phyloP scores from a whole-genome alignment of 2,329 filamentous ascomycete genomes.

The Cercospora beticola region DNA sequence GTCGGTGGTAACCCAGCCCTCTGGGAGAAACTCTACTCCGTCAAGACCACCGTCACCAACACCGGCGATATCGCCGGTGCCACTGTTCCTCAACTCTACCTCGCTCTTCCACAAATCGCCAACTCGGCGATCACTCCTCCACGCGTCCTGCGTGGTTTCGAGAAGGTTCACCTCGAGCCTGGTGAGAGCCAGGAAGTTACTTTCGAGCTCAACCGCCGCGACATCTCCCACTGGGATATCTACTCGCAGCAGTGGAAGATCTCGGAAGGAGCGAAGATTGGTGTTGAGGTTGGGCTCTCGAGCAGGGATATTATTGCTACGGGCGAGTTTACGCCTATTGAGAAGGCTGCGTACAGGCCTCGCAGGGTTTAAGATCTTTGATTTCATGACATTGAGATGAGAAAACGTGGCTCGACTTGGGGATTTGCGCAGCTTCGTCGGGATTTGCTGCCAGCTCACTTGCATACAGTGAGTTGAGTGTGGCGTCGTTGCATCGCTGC shows the following conservation, averaged over 20 bases:
- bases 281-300: slow-evolving; percentile 31
- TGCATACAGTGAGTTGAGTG: background rate
- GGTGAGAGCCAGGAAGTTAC: slow-evolving; percentile 26
- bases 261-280: slow-evolving; percentile 3
- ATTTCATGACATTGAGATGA: background rate
- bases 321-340: slow-evolving; percentile 18
- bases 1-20: slow-evolving; percentile 45
- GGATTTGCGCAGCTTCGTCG: too few species aligned
- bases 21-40: slow-evolving; percentile 60
- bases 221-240: slow-evolving; percentile 31
- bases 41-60: slow-evolving; percentile 63
- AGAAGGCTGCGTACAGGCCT: background rate
- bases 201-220: slow-evolving; percentile 23
- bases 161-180: slow-evolving; percentile 37
- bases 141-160: slow-evolving; percentile 41
- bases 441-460: too few species aligned
- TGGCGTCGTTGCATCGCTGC: background rate
- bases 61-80: slow-evolving; percentile 54
- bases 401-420: too few species aligned
- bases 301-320: slow-evolving; percentile 30
- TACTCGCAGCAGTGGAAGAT: slow-evolving; percentile 15
- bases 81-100: slow-evolving; percentile 58
- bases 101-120: slow-evolving; percentile 42
- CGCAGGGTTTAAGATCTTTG: background rate
- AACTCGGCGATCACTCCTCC: slow-evolving; percentile 25